Evolutionary conservation across 2,329 filamentous ascomycete species (phyloP), one percentile per base, ranked within the genome.

Genomic region (Trichoderma sp.): DNA sequence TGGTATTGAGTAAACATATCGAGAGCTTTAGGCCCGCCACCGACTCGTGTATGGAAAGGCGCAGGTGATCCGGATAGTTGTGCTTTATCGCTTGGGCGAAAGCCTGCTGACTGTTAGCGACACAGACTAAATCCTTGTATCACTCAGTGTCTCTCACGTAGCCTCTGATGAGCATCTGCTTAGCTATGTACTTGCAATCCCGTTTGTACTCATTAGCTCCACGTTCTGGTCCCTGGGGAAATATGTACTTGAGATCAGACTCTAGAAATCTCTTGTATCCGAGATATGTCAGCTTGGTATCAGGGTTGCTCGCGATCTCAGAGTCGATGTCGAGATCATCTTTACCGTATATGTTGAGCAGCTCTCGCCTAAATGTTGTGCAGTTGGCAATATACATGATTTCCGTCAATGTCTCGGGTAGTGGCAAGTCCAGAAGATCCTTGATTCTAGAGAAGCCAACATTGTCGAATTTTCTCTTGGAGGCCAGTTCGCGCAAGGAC

Each of bases 401-500:
- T 72, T 85, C 83, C 2, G 79, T 76, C 49, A 85, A 62, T 58
- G 82, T 75, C 4, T 80, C 75, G 0, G 81, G 79, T 1, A 81
- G 70, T 0, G 76, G 74, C 24, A 83, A 75, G n/a, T 82, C 73
- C 1, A 85, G 76, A 14, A 87, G 3, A 7, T 61, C 58, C 6
- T n/a, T 61, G 24, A 61, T 61, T 49, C 58, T 40, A 10, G 58
- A 40, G 29, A 61, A 61, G 3, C 3, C 43, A 19, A 61, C 29
- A 27, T 61, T n/a, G 19, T 61, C 31, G 13, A 61, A 61, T 6
- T 61, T 47, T 5, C 31, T 61, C 3, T 61, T 5, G 27, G 37
- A 5, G 24, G 58, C 79, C 68, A 86, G 74, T 1, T 72, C 69
- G 0, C 84, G 80, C 0, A 84, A 75, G 0, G 79, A 77, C 71